Base-by-base conservation (phyloP, 1,139 yeast species). In the Ogataea hybrid region DNA sequence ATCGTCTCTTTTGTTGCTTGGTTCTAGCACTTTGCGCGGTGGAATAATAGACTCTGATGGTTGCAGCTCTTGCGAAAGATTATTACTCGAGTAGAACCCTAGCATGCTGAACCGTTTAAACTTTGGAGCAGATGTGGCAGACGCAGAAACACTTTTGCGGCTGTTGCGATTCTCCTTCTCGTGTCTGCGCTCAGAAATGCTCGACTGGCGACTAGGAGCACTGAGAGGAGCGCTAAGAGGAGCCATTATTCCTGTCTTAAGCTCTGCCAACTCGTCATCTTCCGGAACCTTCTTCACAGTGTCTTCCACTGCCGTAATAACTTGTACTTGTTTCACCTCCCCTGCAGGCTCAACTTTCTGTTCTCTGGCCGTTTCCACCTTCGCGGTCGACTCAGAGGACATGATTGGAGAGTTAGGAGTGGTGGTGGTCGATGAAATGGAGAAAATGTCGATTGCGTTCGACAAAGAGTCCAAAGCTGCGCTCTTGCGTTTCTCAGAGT, bases 21-120 rank as follows among this genome's bases (percentile, higher is more conserved):
- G 75, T 44, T 71, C 77, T 45, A 73, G 37, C 3, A 67, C 63
- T 53, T 64, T 71, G 48, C 65, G 66, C 15, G 58, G 43, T 11
- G 52, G 39, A 8, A 54, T 39, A 5, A 44, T 14, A 3, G 48
- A 16, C 6, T 54, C 35, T 14, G 50, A 29, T 9, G 49, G 33
- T 25, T 32, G 31, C 18, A 35, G 33, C 18, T 43, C 44, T 17
- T 42, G 46, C 10, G 52, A 42, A 8, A 41, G 35, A 37, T 39
- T 42, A 34, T 42, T 43, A 42, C 46, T 46, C 29, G 58, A 44
- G 60, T 77, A 77, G 54, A 77, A 74, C 3, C 79, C 73, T 36
- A 77, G 65, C 47, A 76, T 60, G 59, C 81, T 75, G 56, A 76
- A 77, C 49, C 83, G 49, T 39, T 56, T 60, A 43, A 51, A 57